Evolutionary conservation across 352 stramenopile species (phyloP), one percentile per base, ranked within the genome.

Genomic region (Phytophthora foliorum): DNA sequence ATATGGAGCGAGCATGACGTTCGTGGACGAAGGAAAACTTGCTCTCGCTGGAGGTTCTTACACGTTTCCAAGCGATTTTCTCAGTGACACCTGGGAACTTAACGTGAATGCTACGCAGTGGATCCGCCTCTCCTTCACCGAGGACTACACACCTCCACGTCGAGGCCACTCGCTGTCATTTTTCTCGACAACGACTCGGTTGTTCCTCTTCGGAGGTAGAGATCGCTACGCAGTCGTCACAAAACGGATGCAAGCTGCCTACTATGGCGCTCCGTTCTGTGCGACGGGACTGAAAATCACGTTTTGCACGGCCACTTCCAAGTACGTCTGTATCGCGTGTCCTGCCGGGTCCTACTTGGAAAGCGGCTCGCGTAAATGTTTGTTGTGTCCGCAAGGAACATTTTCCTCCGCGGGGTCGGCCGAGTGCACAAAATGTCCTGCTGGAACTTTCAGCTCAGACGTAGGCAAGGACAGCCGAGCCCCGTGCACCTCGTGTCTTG

Each of bases 1-100:
- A 36, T 92, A 88, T 45, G 84, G 84, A 14, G 66, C 83, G 1
- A 79, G 81, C 2, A 69, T 89, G 14, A 63, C 65, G 11, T 85
- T 90, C 55, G 64, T 91, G 24, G 81, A 91, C 36, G 74, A 89
- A 54, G 83, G 84, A 13, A 88, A 86, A 53, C 42, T 93, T 6
- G 72, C 80, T 27, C 66, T 94, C 6, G 69, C 76, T 7, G 86
- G 84, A 4, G 86, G 86, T 11, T 94, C 86, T 14, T 91, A 83
- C 52, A 78, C 74, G n/a, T 94, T 94, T 56, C 86, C 86, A 6
- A 90, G 75, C 50, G 86, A 94, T 52, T 94, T 90, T 48, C 71
- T 94, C 5, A 78, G 72, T 31, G 86, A 94, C 39, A 67, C 74
- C 14, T 94, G 86, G 86, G 86, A 92, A 54, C 68, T 91, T 45